Conservation (phyloP, 768 basidiomycete species). For the Boletus pseudopeckii region DNA sequence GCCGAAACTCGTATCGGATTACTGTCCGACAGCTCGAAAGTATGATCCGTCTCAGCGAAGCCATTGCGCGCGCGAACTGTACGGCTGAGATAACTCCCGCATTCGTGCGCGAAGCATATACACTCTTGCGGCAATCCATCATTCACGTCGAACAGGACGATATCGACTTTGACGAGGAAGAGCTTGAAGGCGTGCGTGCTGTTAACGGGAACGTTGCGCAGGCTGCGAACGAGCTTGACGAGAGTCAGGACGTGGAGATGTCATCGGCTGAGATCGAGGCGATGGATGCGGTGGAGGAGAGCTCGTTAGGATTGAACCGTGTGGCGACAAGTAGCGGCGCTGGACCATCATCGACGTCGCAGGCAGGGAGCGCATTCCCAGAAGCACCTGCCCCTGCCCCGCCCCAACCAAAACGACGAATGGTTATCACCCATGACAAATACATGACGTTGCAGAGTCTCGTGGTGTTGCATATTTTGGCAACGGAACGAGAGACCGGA, state of each 20-base stretch:
- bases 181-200: slow-evolving; percentile 55
- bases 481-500: slow-evolving; percentile 71
- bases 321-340: slow-evolving; percentile 35
- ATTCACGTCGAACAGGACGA: slow-evolving; percentile 99
- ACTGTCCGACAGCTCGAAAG: slow-evolving; percentile 97
- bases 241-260: slow-evolving; percentile 64
- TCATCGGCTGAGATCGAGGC: slow-evolving; percentile 57
- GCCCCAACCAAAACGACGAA: slow-evolving; percentile 62
- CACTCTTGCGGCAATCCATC: slow-evolving; percentile 91
- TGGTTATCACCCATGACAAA: slow-evolving; percentile 95
- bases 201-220: slow-evolving; percentile 34
- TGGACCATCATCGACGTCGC: slow-evolving; percentile 33
- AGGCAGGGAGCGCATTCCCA: slow-evolving; percentile 25
- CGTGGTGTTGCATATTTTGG: slow-evolving; percentile 77
- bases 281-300: slow-evolving; percentile 47
- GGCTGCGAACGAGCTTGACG: slow-evolving; percentile 40
- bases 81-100: slow-evolving; percentile 93
- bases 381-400: slow-evolving; percentile 34
- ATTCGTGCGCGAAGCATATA: slow-evolving; percentile 95
- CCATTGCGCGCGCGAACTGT: slow-evolving; percentile 96
- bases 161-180: slow-evolving; percentile 95
- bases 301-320: slow-evolving; percentile 39
- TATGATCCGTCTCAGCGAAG: slow-evolving; percentile 97
- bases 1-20: slow-evolving; percentile 92
- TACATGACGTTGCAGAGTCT: slow-evolving; percentile 89